phyloP scores from a whole-genome alignment of 2,329 filamentous ascomycete species.

The Zymoseptoria brevis region DNA sequence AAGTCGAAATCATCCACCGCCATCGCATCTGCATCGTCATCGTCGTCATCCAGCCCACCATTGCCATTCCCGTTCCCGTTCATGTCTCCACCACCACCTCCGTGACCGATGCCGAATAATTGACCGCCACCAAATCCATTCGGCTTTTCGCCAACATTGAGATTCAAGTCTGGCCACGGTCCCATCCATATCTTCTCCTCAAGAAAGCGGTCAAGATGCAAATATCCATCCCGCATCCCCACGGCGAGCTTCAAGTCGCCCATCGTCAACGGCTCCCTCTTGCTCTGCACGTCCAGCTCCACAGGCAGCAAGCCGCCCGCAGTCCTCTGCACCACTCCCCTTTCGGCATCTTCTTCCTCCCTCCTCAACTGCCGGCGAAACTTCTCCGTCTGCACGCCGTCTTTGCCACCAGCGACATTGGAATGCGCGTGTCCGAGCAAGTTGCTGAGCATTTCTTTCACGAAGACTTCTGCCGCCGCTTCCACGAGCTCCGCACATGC shows the following conservation, averaged over 20 bases:
- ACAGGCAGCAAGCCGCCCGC: constrained; percentile 71
- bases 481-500: constrained; percentile 53
- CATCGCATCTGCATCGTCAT: constrained; percentile 29
- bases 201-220: constrained; percentile 70
- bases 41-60: constrained; percentile 4
- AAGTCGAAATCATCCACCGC: constrained; percentile 31
- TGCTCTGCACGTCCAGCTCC: constrained; percentile 67
- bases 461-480: constrained; percentile 53
- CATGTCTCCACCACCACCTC: not conserved
- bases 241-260: constrained; percentile 70
- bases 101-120: not conserved
- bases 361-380: constrained; percentile 66
- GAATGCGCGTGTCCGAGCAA: constrained; percentile 48
- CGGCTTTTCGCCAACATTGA: constrained; percentile 22
- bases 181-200: constrained; percentile 55
- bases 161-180: constrained; percentile 17
- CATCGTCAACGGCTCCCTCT: constrained; percentile 64
- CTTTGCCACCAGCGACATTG: constrained; percentile 43
- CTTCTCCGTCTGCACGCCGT: constrained; percentile 61
- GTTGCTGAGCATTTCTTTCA: constrained; percentile 52
- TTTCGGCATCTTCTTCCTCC: constrained; percentile 65
- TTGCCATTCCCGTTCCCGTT: constrained; percentile 46
- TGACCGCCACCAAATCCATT: not conserved
- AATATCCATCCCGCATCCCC: constrained; percentile 64
- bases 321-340: constrained; percentile 67